Evolutionary conservation across 1,139 yeast genomes (phyloP), one percentile per base, ranked within the genome.

Genomic region (Geotrichum macrosporum): DNA sequence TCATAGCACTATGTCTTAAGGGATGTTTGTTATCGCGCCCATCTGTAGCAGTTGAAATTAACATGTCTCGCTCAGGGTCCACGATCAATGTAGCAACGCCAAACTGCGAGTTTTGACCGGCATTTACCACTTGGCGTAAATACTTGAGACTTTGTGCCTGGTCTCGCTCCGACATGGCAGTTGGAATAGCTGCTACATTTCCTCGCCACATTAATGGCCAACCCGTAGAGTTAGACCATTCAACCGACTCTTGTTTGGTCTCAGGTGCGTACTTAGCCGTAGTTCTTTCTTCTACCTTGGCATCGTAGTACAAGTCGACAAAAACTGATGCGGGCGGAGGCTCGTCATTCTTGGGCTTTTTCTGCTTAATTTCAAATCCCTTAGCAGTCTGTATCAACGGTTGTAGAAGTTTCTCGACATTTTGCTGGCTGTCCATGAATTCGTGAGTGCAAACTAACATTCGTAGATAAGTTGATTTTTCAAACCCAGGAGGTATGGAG

Each of bases 141-240:
- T 76, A 69, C 4, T 55, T 46, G 34, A 59, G 60, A 39, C 77
- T 80, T 26, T 61, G 62, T 0, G 57, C 65, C 41, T 78, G 69
- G 53, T 84, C 77, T 44, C 80, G 67, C 13, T 63, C 58, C 26
- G 76, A 67, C 42, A 78, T 73, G 40, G 77, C 76, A 20, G 87
- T 69, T 38, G 78, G 78, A 59, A 86, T 92, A 45, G 84, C 82
- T 53, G 82, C 74, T 0, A 95, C 94, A 59, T 89, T 86, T 0
- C 97, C 97, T 56, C 88, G 81, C 97, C 97, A 92, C 29, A 87
- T 73, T 50, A 86, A 68, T 0, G 97, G 97, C 98, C 98, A 92
- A 4, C 60, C 59, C 53, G 76, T 77, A 29, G 63, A 53, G 1
- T 61, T 52, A 1, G 89, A 75, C 96, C 96, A 88, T 37, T 70